Base-by-base conservation (phyloP, 495 filamentous ascomycete genomes). In the Aspergillus sclerotiicarbonarius region DNA sequence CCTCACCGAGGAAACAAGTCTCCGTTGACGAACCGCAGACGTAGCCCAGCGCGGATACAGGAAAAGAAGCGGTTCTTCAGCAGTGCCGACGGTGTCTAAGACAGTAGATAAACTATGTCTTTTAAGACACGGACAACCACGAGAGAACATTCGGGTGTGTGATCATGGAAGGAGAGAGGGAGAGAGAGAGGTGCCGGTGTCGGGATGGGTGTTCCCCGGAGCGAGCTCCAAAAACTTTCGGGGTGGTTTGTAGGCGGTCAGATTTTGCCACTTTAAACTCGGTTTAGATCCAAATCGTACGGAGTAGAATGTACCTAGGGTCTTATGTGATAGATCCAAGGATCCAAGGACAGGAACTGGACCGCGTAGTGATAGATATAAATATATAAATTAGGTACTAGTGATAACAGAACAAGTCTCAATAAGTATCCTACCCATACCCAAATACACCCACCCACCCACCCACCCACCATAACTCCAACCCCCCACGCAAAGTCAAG, bases 41-140 rank as follows among this genome's bases (percentile, higher is more conserved):
- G 71, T 67, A 56, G 66, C 71, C 75, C 72, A 77, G 60, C 67
- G 71, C 54, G 76, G 76, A 54, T 80, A 80, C 35, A 80, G 75
- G 56, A 80, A 80, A 20, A 76, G 69, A 20, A 80, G 67, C 53
- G 74, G 60, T 32, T 51, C 70, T 67, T 78, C 74, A 54, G 71
- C 67, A 58, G 70, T 51, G 57, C 67, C 65, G 63, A 68, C 63
- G 48, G 62, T 69, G 64, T 77, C 72, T 55, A 74, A 66, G 67
- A 70, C 59, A 63, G 68, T 63, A 60, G 72, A 67, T 51, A 76
- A 44, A 54, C 62, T 62, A 51, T 69, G 73, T 64, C 72, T 71
- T 68, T 70, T 68, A 50, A 79, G 69, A 71, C 70, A 75, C 56
- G 68, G 65, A 47, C 64, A 61, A 67, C 76, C 71, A 65, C 70